Evolutionary conservation across 768 basidiomycete genomes (phyloP), one percentile per base, ranked within the genome.

Genomic region (Mycena olivaceomarginata): DNA sequence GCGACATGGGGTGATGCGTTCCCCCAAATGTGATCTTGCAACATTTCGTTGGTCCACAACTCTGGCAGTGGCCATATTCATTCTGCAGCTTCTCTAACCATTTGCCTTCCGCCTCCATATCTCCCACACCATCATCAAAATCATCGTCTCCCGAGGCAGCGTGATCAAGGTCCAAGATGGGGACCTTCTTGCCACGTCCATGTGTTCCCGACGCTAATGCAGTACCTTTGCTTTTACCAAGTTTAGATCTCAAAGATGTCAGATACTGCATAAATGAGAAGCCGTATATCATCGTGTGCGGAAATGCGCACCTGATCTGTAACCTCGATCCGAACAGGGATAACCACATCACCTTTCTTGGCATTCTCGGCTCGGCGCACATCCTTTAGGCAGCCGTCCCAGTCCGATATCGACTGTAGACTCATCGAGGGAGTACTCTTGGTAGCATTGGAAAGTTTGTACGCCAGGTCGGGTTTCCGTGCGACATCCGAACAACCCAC

Each of bases 101-200:
- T 7, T 69, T 16, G 31, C 2, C 20, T n/a, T 70, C 56, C 59
- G 70, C 46, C n/a, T 57, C 57, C 46, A 75, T 67, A n/a, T 20
- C 18, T 9, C 66, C 46, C 5, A 53, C 2, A 3, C 41, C 68
- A 8, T 70, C 68, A 39, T 69, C 68, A 16, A 57, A 66, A 16
- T 74, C 73, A 18, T 67, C 66, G 5, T 74, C 73, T n/a, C n/a
- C 11, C 59, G 31, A 10, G 43, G 5, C 31, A 45, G 37, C 59
- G 40, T 69, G 53, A 4, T 75, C 74, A 2, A 75, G 68, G 60
- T 75, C 67, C 12, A 67, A 13, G 31, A 70, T 45, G 5, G n/a
- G n/a, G n/a, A 7, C 22, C 16, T 15, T 39, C 51, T n/a, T 57
- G 15, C 13, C 13, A 11, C 4, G 6, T 11, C 9, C 39, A 1